Evolutionary conservation across 164 flowering plant species (phyloP), one percentile per base, ranked within the genome.

Genomic region (Litsea cubeba): DNA sequence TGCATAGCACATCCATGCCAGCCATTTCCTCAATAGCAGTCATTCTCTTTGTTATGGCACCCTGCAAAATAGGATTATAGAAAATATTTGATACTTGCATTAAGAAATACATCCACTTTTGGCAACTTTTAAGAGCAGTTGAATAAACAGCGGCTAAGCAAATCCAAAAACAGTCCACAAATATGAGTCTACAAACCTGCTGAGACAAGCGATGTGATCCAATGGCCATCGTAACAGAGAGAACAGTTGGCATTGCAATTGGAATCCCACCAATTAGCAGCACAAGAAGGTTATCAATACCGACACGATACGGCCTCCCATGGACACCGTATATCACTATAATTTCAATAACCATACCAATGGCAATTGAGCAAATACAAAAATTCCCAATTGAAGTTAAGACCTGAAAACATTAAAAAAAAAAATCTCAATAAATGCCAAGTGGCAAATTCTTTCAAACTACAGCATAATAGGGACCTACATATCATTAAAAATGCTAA

Each of bases 11-110:
- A 82, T 88, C 94, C 94, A 88, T 90, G 28, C 89, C 91, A 32
- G 91, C 95, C 95, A 90, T 88, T 82, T 90, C 93, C 77, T 91
- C 96, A 71, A 91, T 91, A 15, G 93, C 93, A 25, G 93, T 91
- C 96, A 91, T 91, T 82, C 96, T 83, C 79, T 91, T 89, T 63
- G 94, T 91, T 65, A 91, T 89, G 18, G 96, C 96, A 75, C 97
- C 94, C 92, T 90, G 80, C 70, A 79, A 11, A 74, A 62, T 77
- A 24, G 26, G 73, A 28, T 8, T 23, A 62, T 15, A 15, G 62
- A 70, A 25, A 46, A 17, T 2, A 30, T 8, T n/a, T 40, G 10
- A 26, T 14, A 75, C 25, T 67, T 40, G 10, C 58, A 15, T 60
- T 15, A 25, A 20, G 1, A 32, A 12, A 25, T n/a, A 26, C 2